Evolutionary conservation across 139 green algal species (phyloP), one percentile per base, ranked within the genome.

Genomic region (Edaphochlamys debaryana): DNA sequence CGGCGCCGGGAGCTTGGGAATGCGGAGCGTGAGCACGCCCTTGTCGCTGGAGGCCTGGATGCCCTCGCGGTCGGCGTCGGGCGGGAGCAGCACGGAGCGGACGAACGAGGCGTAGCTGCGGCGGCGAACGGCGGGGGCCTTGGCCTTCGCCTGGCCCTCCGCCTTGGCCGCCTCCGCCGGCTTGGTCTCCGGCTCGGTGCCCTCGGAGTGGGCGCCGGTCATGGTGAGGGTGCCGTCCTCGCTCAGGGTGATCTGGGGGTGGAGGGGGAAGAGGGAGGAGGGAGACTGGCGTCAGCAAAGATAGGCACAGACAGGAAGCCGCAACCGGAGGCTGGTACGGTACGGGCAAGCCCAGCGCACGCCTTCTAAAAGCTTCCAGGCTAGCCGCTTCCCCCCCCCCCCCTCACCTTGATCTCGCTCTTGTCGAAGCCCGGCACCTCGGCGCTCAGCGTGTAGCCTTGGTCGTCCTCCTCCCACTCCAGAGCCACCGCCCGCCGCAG

Each of bases 371-470:
- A n/a, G n/a, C n/a, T n/a, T n/a, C n/a, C n/a, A n/a, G n/a, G n/a
- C n/a, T n/a, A n/a, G n/a, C n/a, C n/a, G n/a, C n/a, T n/a, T n/a
- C 69, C 40, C 67, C 40, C 40, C 27, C 20, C 40, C 67, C 67
- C 27, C 34, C 45, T 3, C n/a, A 79, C 79, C 79, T 85, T 85
- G 38, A 85, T 85, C 68, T 85, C 79, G 38, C 30, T 62, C 67
- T 85, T 85, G 40, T 85, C 56, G 20, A 85, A 85, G 9, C 79
- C 79, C 0, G 79, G 79, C 79, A 85, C 79, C 68, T 85, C 79
- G 9, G 79, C 79, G 11, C 34, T 62, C 1, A 85, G 56, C 9
- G n/a, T 79, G 79, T 85, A 85, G 38, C 41, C 56, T n/a, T 71
- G 37, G 8, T 71, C 68, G 34, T 79, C 68, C 79, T 71, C 79